These are phyloP conservation scores for Aspergillus flavus DNA, from an alignment of 2,329 filamentous ascomycete genomes.

Conservation along the genomic window DNA sequence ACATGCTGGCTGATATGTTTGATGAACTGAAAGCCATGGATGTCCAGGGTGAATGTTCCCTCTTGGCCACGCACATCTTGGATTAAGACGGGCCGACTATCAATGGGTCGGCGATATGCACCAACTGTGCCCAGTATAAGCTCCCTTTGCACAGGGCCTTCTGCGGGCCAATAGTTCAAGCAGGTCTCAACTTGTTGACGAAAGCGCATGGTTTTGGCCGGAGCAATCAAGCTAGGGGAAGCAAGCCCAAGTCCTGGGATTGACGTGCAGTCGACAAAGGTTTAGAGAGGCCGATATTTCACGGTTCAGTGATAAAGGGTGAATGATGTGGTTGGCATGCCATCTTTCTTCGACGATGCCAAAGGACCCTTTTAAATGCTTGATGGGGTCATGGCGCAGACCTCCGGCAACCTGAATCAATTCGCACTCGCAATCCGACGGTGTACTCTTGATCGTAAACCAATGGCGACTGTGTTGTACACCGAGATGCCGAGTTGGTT, in stretches of 20 bases:
- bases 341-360: too few species aligned
- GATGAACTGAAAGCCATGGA: constrained; percentile 10
- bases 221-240: background rate
- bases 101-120: background rate
- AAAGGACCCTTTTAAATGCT: background rate
- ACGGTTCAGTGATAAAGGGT: too few species aligned
- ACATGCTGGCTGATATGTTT: background rate
- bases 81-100: background rate
- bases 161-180: constrained; percentile 4
- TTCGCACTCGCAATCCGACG: background rate
- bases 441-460: background rate
- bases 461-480: background rate
- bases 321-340: too few species aligned
- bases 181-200: background rate
- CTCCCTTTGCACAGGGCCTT: background rate
- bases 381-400: background rate
- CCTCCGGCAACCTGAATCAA: background rate
- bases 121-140: constrained; percentile 4
- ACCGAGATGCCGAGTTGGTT: background rate
- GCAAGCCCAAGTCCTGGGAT: too few species aligned
- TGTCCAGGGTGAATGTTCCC: background rate
- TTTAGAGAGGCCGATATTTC: too few species aligned
- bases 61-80: constrained; percentile 8
- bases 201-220: background rate
- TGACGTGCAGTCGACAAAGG: too few species aligned